Evolutionary conservation across 352 stramenopile species (phyloP).

Genomic region (Pythium rishiriense): DNA sequence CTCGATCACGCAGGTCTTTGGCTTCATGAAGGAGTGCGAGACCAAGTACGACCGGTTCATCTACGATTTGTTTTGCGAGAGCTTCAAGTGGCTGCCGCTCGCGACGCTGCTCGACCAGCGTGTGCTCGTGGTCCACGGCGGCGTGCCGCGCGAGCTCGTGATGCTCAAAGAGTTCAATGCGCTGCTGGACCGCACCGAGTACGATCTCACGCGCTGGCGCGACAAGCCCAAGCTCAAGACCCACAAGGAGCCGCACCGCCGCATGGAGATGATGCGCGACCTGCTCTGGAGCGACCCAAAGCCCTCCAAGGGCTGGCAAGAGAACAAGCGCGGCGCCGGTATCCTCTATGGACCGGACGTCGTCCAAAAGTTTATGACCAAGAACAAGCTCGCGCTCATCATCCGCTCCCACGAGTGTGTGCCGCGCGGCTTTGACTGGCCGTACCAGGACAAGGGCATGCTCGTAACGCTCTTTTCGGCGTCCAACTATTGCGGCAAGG

Average conservation of each 20-base stretch:
- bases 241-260: slow-evolving; percentile 51
- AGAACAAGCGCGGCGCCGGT: slow-evolving; percentile 80
- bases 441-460: slow-evolving; percentile 80
- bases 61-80: slow-evolving; percentile 83
- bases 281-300: slow-evolving; percentile 85
- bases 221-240: slow-evolving; percentile 53
- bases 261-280: slow-evolving; percentile 79
- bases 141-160: slow-evolving; percentile 67
- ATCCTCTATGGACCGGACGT: slow-evolving; percentile 78
- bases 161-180: slow-evolving; percentile 58
- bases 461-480: slow-evolving; percentile 87
- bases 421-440: slow-evolving; percentile 77
- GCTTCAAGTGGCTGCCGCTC: slow-evolving; percentile 73
- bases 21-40: slow-evolving; percentile 87
- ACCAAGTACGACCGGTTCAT: slow-evolving; percentile 81
- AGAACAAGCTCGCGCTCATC: slow-evolving; percentile 80
- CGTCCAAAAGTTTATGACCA: slow-evolving; percentile 85
- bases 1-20: slow-evolving; percentile 86
- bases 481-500: slow-evolving; percentile 85
- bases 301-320: slow-evolving; percentile 57
- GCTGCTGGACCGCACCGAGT: slow-evolving; percentile 61
- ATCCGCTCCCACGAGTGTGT: slow-evolving; percentile 88
- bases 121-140: slow-evolving; percentile 76
- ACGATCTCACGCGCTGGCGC: slow-evolving; percentile 76
- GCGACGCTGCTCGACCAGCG: slow-evolving; percentile 74